Conservation (phyloP, 306 rosid species). For the Casuarina cunninghamiana region DNA sequence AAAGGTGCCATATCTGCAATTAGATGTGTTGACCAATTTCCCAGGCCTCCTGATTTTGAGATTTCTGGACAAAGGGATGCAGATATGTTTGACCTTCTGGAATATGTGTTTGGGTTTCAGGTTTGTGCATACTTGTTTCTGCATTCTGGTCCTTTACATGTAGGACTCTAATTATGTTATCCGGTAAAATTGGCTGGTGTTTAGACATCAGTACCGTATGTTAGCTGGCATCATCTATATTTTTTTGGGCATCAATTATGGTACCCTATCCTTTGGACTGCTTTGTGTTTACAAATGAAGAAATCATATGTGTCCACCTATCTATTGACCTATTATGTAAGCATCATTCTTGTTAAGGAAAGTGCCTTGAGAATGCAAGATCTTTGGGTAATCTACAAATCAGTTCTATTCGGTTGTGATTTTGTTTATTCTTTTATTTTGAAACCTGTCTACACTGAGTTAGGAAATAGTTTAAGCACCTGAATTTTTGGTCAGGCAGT, state of each 20-base stretch:
- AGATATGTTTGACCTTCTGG: slow-evolving; percentile 93
- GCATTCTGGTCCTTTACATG: slow-evolving; percentile 20
- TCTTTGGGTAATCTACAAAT: background rate
- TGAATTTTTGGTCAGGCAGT: background rate
- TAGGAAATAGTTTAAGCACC: background rate
- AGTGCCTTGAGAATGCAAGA: background rate
- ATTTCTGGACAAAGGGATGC: slow-evolving; percentile 72
- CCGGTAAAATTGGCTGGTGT: background rate
- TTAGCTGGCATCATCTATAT: background rate
- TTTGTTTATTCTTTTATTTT: background rate
- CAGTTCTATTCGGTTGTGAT: background rate
- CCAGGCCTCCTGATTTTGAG: slow-evolving; percentile 64
- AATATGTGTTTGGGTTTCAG: slow-evolving; percentile 92
- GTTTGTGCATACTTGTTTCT: slow-evolving; percentile 42
- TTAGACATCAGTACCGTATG: slow-evolving; percentile 3
- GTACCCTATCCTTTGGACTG: background rate
- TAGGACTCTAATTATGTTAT: slow-evolving; percentile 21
- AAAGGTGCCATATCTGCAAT: slow-evolving; percentile 82
- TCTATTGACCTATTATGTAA: too few species aligned
- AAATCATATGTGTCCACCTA: too few species aligned
- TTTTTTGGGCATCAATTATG: background rate
- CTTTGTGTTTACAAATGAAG: background rate
- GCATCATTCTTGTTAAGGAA: background rate
- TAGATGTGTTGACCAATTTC: slow-evolving; percentile 73
- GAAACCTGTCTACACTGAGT: background rate